phyloP scores from a whole-genome alignment of 2,329 filamentous ascomycete species.

The Pyrenophora seminiperda region DNA sequence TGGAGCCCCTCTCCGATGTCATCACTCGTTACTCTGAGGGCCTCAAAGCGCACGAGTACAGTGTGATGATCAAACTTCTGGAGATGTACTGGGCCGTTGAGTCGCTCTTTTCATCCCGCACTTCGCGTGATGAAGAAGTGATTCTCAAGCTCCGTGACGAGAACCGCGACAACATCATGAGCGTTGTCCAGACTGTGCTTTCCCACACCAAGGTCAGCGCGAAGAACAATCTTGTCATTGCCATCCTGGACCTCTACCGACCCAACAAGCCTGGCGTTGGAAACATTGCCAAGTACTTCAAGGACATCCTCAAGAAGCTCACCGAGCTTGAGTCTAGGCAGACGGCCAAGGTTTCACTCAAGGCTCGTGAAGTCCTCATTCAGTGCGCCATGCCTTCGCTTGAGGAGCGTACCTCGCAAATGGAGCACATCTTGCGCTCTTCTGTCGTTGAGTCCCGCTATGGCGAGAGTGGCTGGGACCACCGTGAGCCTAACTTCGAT shows the following conservation, averaged over 20 bases:
- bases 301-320: slow-evolving; percentile 78
- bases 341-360: slow-evolving; percentile 94
- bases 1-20: slow-evolving; percentile 77
- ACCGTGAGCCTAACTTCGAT: slow-evolving; percentile 87
- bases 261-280: slow-evolving; percentile 91
- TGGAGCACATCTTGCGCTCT: slow-evolving; percentile 97
- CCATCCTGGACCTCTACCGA: slow-evolving; percentile 90
- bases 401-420: slow-evolving; percentile 91
- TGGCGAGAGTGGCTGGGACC: slow-evolving; percentile 95
- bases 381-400: slow-evolving; percentile 95
- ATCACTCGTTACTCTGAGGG: slow-evolving; percentile 83
- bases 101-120: slow-evolving; percentile 82
- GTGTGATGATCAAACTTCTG: slow-evolving; percentile 78
- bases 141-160: slow-evolving; percentile 92
- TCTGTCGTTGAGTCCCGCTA: slow-evolving; percentile 97
- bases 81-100: slow-evolving; percentile 83
- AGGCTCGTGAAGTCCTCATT: slow-evolving; percentile 95
- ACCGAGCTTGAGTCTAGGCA: slow-evolving; percentile 86
- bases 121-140: slow-evolving; percentile 88
- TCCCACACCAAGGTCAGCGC: slow-evolving; percentile 90
- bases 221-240: slow-evolving; percentile 92
- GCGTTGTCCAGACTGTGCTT: slow-evolving; percentile 85
- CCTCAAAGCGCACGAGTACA: slow-evolving; percentile 87
- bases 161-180: slow-evolving; percentile 87
- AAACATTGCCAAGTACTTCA: slow-evolving; percentile 86